Base-by-base conservation (phyloP, 768 basidiomycete genomes). In the Trametes cinnabarina region DNA sequence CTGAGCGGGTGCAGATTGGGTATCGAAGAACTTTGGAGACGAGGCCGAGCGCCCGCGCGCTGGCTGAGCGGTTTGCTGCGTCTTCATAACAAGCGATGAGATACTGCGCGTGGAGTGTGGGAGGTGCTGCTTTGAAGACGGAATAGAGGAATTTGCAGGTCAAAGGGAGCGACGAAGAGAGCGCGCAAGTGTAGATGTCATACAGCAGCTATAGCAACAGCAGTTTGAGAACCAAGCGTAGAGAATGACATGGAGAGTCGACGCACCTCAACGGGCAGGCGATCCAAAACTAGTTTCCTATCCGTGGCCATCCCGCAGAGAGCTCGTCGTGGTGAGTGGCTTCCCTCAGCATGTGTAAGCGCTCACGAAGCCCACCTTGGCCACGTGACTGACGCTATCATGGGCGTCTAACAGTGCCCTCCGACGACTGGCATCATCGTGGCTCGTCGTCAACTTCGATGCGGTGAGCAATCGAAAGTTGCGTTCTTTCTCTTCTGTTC, bases 121-220 rank as follows among this genome's bases (percentile, higher is more conserved):
- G 53, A 0, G 88, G 80, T 0, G 88, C 79, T 2, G 73, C 68
- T 9, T 76, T 71, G 74, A 88, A 88, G 14, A 88, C 73, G 14
- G 68, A 40, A 59, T 82, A 69, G 19, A 94, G 69, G 37, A 76
- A 70, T 58, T 72, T 80, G 60, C 81, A 89, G 30, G 81, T 73
- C 49, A 72, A 71, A 0, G 92, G 92, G 8, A 97, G 73, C 34
- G 74, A 65, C 17, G 82, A 76, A 3, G 90, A 92, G 6, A 84
- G 73, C 0, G 92, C 85, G 61, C 77, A 77, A 17, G 90, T 78
- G 63, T 94, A 88, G 14, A 96, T 79, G 55, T 93, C 83, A 64
- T 88, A 87, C 0, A 95, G 71, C 9, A 98, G 78, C 94, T 95
- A 41, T 1, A 40, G 11, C 30, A 37, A 26, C 15, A 26, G 9